phyloP scores from a whole-genome alignment of 805 yeast genomes.

The Groenewaldozyma salmanticensis region DNA sequence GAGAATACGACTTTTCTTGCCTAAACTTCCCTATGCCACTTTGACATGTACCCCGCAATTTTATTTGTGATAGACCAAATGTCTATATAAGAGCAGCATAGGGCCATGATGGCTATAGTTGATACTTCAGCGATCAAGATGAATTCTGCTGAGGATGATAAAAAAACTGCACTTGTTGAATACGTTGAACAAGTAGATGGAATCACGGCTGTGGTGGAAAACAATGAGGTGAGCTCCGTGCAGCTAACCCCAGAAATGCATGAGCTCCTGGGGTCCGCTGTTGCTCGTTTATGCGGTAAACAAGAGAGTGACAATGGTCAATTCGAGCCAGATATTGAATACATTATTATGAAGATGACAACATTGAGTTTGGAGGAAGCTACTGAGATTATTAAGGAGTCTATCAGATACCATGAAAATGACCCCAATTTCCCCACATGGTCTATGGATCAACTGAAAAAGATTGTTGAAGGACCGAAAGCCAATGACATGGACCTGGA shows the following conservation, averaged over 20 bases:
- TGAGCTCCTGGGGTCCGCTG: conserved; percentile 5
- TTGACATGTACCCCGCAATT: too few relatives aligned
- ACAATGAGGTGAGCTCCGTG: background rate
- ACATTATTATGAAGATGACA: background rate
- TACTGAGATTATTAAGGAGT: conserved; percentile 30
- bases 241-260: conserved; percentile 9
- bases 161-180: too few relatives aligned
- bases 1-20: too few relatives aligned
- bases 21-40: too few relatives aligned
- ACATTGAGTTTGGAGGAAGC: conserved; percentile 32
- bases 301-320: conserved; percentile 9
- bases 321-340: conserved; percentile 9
- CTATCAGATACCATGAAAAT: conserved; percentile 34
- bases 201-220: conserved; percentile 2
- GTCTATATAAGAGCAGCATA: too few relatives aligned
- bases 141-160: too few relatives aligned
- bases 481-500: conserved; percentile 11
- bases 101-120: too few relatives aligned
- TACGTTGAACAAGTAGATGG: conserved; percentile 1
- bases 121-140: too few relatives aligned
- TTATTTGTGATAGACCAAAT: too few relatives aligned
- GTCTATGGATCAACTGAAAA: conserved; percentile 28
- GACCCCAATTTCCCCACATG: conserved; percentile 39
- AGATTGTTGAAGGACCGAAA: conserved; percentile 19
- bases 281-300: conserved; percentile 3